Conservation (phyloP, 169 alveolate genomes). For the Eimeria brunetti region DNA sequence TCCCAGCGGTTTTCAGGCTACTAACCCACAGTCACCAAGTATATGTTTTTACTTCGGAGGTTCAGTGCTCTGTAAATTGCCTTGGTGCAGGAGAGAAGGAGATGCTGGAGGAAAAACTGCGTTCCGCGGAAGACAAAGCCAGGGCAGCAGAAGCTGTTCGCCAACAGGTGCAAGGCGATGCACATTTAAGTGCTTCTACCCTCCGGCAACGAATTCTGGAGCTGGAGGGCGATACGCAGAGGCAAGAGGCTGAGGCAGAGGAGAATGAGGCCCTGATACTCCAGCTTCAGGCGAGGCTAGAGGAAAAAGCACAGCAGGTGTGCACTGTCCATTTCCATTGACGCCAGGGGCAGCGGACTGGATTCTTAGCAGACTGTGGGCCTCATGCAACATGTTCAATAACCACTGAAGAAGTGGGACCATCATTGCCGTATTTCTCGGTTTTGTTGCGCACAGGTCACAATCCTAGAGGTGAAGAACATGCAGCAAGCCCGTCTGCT, state of each 20-base stretch:
- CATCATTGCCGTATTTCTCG: background rate
- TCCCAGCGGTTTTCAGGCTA: background rate
- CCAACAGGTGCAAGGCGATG: constrained; percentile 46
- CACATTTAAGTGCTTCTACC: background rate
- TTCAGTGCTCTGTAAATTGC: background rate
- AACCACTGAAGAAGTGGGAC: background rate
- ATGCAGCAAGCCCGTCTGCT: constrained; percentile 66
- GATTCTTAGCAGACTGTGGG: background rate
- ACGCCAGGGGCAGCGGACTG: background rate
- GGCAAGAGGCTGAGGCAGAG: constrained; percentile 74
- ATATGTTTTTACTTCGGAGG: too few relatives aligned
- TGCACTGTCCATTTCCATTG: background rate
- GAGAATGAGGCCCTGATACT: constrained; percentile 73
- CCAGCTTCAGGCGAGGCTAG: constrained; percentile 56
- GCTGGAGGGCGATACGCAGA: constrained; percentile 58
- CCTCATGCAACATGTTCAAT: background rate
- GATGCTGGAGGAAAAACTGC: constrained; percentile 43
- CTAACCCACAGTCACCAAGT: background rate
- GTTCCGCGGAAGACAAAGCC: constrained; percentile 55
- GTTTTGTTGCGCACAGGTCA: constrained; percentile 24
- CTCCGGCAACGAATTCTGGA: constrained; percentile 48
- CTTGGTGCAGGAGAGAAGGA: constrained; percentile 65
- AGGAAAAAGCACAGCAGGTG: constrained; percentile 72
- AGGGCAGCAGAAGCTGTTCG: constrained; percentile 71
- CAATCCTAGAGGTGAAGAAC: constrained; percentile 74